Percentiles rank a stretch among this genome's conserved stretches.
phyloP scores from a whole-genome alignment of 2,329 filamentous ascomycete genomes.

The Penicillium sp. region DNA sequence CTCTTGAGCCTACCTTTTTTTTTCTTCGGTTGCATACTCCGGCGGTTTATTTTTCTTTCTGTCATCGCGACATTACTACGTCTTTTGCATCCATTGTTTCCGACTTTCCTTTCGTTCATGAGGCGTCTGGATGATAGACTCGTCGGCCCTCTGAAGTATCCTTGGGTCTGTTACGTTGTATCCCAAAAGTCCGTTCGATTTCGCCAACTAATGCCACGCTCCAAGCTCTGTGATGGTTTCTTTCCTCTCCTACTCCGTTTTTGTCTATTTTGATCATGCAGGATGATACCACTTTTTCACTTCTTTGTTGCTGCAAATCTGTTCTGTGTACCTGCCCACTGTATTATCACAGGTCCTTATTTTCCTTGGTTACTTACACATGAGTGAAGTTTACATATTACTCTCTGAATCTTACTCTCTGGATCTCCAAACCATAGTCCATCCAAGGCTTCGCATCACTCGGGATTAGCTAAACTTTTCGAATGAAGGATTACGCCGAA shows the following conservation, averaged over 20 bases:
- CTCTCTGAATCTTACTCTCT: not conserved
- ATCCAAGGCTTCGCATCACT: not conserved
- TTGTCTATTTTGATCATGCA: conserved; percentile 26
- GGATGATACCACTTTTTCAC: conserved; percentile 38
- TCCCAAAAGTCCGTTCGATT: conserved; percentile 23
- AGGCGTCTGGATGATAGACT: conserved; percentile 24
- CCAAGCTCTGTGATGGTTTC: conserved; percentile 26
- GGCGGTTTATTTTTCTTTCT: conserved; percentile 21
- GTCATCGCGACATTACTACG: conserved; percentile 6
- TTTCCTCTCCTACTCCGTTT: conserved; percentile 9
- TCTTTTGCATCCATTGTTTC: conserved; percentile 5
- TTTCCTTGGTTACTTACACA: conserved; percentile 6
- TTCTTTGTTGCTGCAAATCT: conserved; percentile 16
- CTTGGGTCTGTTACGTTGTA: conserved; percentile 24
- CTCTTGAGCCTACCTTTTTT: conserved; percentile 19
- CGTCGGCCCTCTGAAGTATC: conserved; percentile 18
- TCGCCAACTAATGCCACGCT: conserved; percentile 21
- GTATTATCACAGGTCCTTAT: conserved; percentile 21
- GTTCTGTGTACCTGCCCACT: conserved; percentile 17
- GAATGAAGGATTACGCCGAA: too few relatives aligned
- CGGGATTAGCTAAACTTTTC: not conserved
- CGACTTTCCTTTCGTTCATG: conserved; percentile 11
- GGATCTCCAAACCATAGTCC: not conserved
- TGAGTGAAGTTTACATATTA: not conserved
- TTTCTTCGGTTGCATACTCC: conserved; percentile 25